Percentiles rank a stretch among this genome's conserved stretches.
phyloP scores from a whole-genome alignment of 2,329 filamentous ascomycete genomes.

The Ceratocystis diversiconidia region DNA sequence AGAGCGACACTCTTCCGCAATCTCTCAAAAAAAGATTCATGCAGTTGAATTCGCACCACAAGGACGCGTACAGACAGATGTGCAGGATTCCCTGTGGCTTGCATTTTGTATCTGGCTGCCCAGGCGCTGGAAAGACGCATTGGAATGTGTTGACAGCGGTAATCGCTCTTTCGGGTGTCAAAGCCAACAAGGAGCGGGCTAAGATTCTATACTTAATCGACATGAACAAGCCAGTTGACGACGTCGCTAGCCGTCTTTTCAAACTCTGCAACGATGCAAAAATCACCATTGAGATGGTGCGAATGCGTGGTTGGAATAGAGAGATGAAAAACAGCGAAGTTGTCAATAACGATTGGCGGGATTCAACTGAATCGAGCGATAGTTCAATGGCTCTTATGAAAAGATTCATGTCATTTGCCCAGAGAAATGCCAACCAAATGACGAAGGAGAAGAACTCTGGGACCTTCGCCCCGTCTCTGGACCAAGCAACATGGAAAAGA shows the following conservation, averaged over 20 bases:
- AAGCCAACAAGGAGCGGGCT: background rate
- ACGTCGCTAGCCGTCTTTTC: conserved; percentile 31
- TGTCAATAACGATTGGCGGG: conserved; percentile 21
- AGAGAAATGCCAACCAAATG: conserved; percentile 5
- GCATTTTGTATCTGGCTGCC: conserved; percentile 33
- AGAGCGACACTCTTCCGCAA: conserved; percentile 20
- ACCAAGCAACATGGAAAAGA: conserved; percentile 31
- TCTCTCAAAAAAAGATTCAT: conserved; percentile 23
- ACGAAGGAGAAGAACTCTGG: background rate
- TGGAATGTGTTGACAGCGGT: conserved; percentile 32
- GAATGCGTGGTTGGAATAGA: conserved; percentile 31
- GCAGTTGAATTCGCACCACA: conserved; percentile 29
- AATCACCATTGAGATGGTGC: conserved; percentile 26
- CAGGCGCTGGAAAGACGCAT: conserved; percentile 35
- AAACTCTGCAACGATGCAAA: conserved; percentile 27
- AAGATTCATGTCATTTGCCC: conserved; percentile 25
- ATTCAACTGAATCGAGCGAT: conserved; percentile 1
- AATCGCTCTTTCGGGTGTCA: conserved; percentile 22
- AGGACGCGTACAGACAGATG: conserved; percentile 26
- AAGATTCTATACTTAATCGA: conserved; percentile 34
- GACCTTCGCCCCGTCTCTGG: conserved; percentile 27
- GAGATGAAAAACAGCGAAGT: conserved; percentile 25
- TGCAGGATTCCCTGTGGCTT: conserved; percentile 30
- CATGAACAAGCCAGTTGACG: conserved; percentile 34
- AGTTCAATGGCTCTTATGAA: conserved; percentile 20